phyloP scores from a whole-genome alignment of 495 filamentous ascomycete species.

The Xylaria sp. region DNA sequence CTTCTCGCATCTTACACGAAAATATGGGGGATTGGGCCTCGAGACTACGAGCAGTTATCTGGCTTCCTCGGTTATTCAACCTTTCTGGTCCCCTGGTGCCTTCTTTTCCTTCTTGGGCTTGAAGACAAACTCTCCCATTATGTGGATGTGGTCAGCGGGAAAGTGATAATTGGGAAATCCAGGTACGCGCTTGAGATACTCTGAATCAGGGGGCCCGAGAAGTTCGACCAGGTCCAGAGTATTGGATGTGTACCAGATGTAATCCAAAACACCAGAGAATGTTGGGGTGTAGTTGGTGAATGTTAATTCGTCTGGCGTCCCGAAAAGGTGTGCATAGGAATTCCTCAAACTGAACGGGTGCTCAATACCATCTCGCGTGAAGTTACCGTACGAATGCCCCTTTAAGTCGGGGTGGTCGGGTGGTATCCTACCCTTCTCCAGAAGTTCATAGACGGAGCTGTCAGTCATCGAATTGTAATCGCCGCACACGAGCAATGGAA shows the following conservation, averaged over 20 bases:
- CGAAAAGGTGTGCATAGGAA: slow-evolving; percentile 72
- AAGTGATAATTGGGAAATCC: slow-evolving; percentile 98
- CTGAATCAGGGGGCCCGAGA: slow-evolving; percentile 87
- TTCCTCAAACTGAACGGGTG: slow-evolving; percentile 95
- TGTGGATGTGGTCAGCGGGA: slow-evolving; percentile 93
- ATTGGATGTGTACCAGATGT: slow-evolving; percentile 96
- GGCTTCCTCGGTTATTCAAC: slow-evolving; percentile 5
- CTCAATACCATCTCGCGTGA: slow-evolving; percentile 87
- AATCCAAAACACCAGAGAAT: slow-evolving; percentile 91
- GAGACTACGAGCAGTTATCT: slow-evolving; percentile 10
- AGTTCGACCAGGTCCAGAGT: slow-evolving; percentile 84
- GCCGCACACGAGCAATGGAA: slow-evolving; percentile 89
- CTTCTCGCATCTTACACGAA: slow-evolving; percentile 9
- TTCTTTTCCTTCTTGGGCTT: slow-evolving; percentile 87
- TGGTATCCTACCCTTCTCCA: slow-evolving; percentile 74
- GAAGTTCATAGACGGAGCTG: slow-evolving; percentile 86
- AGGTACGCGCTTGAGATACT: slow-evolving; percentile 88
- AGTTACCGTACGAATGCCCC: slow-evolving; percentile 79
- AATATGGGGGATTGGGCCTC: slow-evolving; percentile 12
- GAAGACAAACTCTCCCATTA: slow-evolving; percentile 90
- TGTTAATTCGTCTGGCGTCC: slow-evolving; percentile 74
- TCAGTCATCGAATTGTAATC: slow-evolving; percentile 92
- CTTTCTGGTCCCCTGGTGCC: slow-evolving; percentile 59
- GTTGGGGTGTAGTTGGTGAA: slow-evolving; percentile 97
- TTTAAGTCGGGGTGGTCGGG: slow-evolving; percentile 79